phyloP scores from a whole-genome alignment of 2,329 filamentous ascomycete species.

The Tympanopsis confertula region DNA sequence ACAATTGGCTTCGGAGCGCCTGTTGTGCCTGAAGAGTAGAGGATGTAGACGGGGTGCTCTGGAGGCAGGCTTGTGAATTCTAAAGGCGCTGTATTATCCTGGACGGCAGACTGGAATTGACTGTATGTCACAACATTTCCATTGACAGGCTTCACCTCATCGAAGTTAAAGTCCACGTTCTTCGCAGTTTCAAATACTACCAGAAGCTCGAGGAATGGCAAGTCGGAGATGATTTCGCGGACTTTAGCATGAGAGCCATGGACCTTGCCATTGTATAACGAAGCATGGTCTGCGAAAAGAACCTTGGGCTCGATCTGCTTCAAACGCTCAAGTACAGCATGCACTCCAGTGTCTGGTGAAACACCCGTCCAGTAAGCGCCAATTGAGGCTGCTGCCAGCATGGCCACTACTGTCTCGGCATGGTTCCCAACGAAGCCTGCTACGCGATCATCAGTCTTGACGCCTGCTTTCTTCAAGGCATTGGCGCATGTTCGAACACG shows the following conservation, averaged over 20 bases:
- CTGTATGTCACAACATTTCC: slow-evolving; percentile 6
- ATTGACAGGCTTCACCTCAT: slow-evolving; percentile 10
- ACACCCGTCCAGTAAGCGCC: slow-evolving; percentile 94
- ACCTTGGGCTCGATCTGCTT: slow-evolving; percentile 74
- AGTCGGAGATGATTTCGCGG: slow-evolving; percentile 56
- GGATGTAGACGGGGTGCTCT: slow-evolving; percentile 82
- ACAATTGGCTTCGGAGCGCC: slow-evolving; percentile 83
- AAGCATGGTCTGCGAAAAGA: slow-evolving; percentile 78
- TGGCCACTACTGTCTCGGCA: slow-evolving; percentile 72
- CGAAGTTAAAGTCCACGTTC: slow-evolving; percentile 27
- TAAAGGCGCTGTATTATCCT: slow-evolving; percentile 22
- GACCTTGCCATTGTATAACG: slow-evolving; percentile 80
- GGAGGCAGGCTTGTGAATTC: slow-evolving; percentile 68
- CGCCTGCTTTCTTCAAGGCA: slow-evolving; percentile 53
- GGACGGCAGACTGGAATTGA: slow-evolving; percentile 12
- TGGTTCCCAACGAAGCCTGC: slow-evolving; percentile 81
- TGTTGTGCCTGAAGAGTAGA: slow-evolving; percentile 89
- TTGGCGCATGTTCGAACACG: slow-evolving; percentile 63
- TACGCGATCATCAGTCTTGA: slow-evolving; percentile 45
- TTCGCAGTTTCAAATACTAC: slow-evolving; percentile 67
- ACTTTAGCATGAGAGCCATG: slow-evolving; percentile 75
- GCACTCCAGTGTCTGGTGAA: slow-evolving; percentile 83
- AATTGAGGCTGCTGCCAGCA: slow-evolving; percentile 71
- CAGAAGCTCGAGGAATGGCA: slow-evolving; percentile 49
- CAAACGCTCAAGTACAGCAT: slow-evolving; percentile 78